Base-by-base conservation (phyloP, 2,329 filamentous ascomycete genomes). In the Myriosclerotinia scirpicola region DNA sequence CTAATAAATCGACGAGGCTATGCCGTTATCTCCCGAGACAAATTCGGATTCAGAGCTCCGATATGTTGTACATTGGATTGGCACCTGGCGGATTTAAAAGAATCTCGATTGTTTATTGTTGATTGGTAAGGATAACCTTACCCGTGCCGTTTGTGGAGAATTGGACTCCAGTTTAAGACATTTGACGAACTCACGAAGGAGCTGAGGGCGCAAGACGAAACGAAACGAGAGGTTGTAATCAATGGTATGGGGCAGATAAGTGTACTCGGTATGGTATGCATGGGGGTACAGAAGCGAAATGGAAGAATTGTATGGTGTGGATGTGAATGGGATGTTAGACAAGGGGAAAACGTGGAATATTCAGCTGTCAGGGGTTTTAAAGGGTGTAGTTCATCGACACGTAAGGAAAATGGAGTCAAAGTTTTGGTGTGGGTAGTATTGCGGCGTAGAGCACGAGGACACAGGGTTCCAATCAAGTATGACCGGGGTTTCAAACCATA, bases 131-230 rank as follows among this genome's bases (percentile, higher is more conserved):
- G 26, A 36, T 8, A 59, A 48, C 17, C 42, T n/a, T 38, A 48
- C 20, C 58, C 30, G 58, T 62, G 60, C 60, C 60, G 60, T 62
- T 62, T 62, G 60, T 38, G 60, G 60, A 60, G 58, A 50, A 60
- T 22, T 42, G 7, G 7, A 42, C 34, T 46, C n/a, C 56, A 56
- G 26, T 56, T 56, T 34, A 14, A 56, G 54, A 56, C 36, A 56
- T 15, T 6, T 46, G 46, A 22, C 17, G 9, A 50, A 40, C 54
- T 38, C 30, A 20, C 17, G 42, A 60, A 60, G 40, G 42, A 60
- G 56, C 56, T 60, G 56, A 60, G 26, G 22, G 36, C 22, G 22
- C 60, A 40, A 40, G 46, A 61, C 59, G 59, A 61, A 54, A 20
- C 22, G 48, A 53, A 62, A 26, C 6, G 46, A 30, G 2, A 50